Evolutionary conservation across 2,329 filamentous ascomycete genomes (phyloP).

Genomic region (Botrytis byssoidea): DNA sequence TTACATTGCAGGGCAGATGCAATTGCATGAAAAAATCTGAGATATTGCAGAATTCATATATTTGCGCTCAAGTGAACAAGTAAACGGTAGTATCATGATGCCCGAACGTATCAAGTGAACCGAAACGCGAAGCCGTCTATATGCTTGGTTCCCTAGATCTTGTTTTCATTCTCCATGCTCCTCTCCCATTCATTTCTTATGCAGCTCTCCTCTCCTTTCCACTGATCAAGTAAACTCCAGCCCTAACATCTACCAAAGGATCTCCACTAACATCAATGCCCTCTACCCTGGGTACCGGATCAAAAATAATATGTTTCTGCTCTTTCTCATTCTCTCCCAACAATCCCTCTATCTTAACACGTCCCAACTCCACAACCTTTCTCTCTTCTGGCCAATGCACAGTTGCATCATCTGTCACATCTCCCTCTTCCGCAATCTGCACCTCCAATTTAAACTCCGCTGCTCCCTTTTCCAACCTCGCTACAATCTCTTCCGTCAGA

Average conservation of each 20-base stretch:
- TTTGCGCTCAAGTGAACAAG: neutral
- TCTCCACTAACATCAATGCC: constrained; percentile 54
- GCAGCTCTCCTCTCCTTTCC: constrained; percentile 49
- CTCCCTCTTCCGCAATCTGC: constrained; percentile 50
- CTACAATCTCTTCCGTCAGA: constrained; percentile 49
- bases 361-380: constrained; percentile 51
- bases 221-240: constrained; percentile 55
- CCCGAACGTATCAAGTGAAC: neutral
- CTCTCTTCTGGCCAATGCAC: constrained; percentile 54
- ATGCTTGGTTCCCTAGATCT: neutral
- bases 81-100: neutral
- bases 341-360: constrained; percentile 45
- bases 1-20: neutral
- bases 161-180: neutral
- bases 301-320: constrained; percentile 56
- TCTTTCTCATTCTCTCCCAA: constrained; percentile 43
- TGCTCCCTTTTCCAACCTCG: constrained; percentile 39
- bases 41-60: neutral
- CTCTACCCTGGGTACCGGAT: constrained; percentile 55
- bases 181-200: neutral
- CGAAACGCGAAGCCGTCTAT: neutral
- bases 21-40: neutral
- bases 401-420: constrained; percentile 49
- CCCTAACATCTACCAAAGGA: constrained; percentile 55
- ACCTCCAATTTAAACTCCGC: constrained; percentile 49